Evolutionary conservation across 225 moss, liverwort and hornwort genomes (phyloP), one percentile per base, ranked within the genome.

Genomic region (Sphagnum contortum): DNA sequence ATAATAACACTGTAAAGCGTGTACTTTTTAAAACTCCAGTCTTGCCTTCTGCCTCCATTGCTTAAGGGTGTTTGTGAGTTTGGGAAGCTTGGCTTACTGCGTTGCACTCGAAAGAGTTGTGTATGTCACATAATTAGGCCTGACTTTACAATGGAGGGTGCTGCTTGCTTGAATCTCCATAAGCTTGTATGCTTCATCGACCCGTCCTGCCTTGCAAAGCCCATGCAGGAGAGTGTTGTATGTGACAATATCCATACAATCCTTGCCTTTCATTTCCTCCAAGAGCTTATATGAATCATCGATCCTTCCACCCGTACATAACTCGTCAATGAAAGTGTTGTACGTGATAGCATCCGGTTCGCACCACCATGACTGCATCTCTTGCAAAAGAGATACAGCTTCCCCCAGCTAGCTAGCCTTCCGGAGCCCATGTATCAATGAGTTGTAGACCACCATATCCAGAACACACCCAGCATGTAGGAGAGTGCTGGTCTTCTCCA

Each of bases 331-430:
- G 5, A 91, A 79, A 45, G 73, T 80, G 66, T 85, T 91, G 64
- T 85, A 91, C 7, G 90, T 83, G 58, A 91, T 69, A 47, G 75
- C 83, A 67, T 91, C 88, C 55, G 85, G 85, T 59, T 71, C 78
- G 67, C 77, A 79, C 5, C 82, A 79, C 58, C 65, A 66, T 9
- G 70, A 54, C 59, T 79, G 78, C 90, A 91, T 91, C 54, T 88
- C 76, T 63, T 70, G 72, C 44, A 88, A 67, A 5, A 85, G 68
- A 3, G 77, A 61, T 47, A 74, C 73, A 11, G 81, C 85, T 67
- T 79, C 81, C 29, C 75, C 81, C n/a, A 83, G 57, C 54, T 71
- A 75, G 61, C 77, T 75, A 57, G 80, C 74, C 61, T 80, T 79
- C 14, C 88, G 79, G 46, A 91, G 82, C 45, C 87, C 87, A 60